Evolutionary conservation across 257 asterid species (phyloP).

Genomic region (Primulina eburnea): DNA sequence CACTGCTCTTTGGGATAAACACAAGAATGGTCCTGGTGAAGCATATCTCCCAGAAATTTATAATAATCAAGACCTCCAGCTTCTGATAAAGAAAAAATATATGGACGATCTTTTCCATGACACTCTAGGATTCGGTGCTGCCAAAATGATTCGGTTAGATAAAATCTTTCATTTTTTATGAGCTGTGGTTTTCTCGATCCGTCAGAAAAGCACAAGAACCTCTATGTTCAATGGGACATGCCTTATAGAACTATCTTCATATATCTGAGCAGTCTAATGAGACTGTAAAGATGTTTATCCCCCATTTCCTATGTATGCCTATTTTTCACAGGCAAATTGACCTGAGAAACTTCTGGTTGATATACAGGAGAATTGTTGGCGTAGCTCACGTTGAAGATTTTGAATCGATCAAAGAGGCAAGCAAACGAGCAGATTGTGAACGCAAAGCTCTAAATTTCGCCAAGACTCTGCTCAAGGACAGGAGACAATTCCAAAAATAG

Average conservation of each 20-base stretch:
- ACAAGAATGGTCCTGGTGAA: conserved; percentile 88
- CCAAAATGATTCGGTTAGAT: conserved; percentile 90
- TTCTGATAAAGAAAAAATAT: conserved; percentile 53
- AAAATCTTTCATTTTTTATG: neutral
- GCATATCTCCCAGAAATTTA: conserved; percentile 89
- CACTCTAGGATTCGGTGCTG: conserved; percentile 90
- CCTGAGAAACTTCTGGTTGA: conserved; percentile 12
- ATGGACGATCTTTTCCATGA: conserved; percentile 82
- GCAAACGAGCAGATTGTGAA: conserved; percentile 79
- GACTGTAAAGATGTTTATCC: neutral
- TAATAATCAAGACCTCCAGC: conserved; percentile 58
- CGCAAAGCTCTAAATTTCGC: conserved; percentile 74
- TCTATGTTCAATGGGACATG: neutral
- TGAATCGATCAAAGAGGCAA: conserved; percentile 65
- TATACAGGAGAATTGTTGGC: conserved; percentile 88
- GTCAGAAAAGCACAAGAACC: neutral
- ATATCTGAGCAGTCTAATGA: no score
- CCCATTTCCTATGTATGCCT: neutral
- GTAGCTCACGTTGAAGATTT: conserved; percentile 96
- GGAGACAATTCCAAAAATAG: conserved; percentile 52
- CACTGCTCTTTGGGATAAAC: conserved; percentile 83
- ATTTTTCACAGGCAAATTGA: neutral
- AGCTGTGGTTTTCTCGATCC: neutral
- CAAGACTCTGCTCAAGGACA: conserved; percentile 63
- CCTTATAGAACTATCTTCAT: neutral